Conservation (phyloP, 202 grass and related monocot genomes). For the Zoysia matrella region DNA sequence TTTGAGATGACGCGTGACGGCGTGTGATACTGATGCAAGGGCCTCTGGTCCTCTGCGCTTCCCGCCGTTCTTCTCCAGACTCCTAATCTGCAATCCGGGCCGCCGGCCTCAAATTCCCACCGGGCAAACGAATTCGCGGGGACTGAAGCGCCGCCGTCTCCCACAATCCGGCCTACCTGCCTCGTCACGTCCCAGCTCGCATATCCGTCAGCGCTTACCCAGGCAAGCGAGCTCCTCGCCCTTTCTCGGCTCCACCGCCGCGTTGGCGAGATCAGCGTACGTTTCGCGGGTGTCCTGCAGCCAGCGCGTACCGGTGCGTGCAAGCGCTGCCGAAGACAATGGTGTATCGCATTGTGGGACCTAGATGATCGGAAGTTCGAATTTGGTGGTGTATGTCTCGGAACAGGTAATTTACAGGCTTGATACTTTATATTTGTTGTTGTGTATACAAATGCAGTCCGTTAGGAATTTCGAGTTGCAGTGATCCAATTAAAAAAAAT, state of each 20-base stretch:
- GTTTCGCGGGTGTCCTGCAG: background rate
- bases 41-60: slow-evolving; percentile 7
- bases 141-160: background rate
- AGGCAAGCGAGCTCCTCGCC: background rate
- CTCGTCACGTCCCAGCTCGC: background rate
- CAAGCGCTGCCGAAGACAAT: background rate
- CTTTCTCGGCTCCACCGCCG: background rate
- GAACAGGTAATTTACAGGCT: slow-evolving; percentile 11
- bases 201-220: slow-evolving; percentile 1
- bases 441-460: background rate
- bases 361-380: background rate
- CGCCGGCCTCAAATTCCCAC: background rate
- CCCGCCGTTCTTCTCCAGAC: slow-evolving; percentile 32
- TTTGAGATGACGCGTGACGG: background rate
- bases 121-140: background rate
- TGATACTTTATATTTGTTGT: background rate
- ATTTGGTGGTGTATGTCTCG: background rate
- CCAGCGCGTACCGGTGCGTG: background rate
- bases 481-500: slow-evolving; percentile 3
- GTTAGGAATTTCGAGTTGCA: background rate
- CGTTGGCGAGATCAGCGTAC: slow-evolving; percentile 1
- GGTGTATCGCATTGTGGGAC: background rate
- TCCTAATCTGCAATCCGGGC: background rate
- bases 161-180: background rate
- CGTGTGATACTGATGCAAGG: background rate